These are phyloP conservation scores for Rhodotorula sp. DNA, from an alignment of 1,284 basidiomycete species.

Conservation along the genomic window DNA sequence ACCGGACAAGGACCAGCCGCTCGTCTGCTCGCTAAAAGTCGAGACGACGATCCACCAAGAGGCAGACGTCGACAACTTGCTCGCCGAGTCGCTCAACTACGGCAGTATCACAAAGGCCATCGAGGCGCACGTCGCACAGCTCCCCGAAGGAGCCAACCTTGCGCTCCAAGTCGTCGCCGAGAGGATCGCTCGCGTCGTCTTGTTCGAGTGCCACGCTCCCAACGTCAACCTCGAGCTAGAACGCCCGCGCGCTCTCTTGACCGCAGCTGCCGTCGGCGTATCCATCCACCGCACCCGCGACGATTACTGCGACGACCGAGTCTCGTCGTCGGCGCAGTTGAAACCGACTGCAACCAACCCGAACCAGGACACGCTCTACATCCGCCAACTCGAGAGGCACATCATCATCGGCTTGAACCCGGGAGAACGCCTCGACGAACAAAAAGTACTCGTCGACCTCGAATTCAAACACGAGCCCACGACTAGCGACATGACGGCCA, in stretches of 20 bases:
- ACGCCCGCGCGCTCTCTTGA: slow-evolving; percentile 30
- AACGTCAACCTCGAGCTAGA: slow-evolving; percentile 33
- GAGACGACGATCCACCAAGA: slow-evolving; percentile 53
- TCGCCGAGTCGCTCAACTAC: slow-evolving; percentile 54
- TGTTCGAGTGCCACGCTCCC: slow-evolving; percentile 34
- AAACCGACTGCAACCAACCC: not conserved
- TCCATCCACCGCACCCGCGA: slow-evolving; percentile 18
- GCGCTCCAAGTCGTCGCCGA: slow-evolving; percentile 37
- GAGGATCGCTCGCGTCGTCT: slow-evolving; percentile 25
- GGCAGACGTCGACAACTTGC: slow-evolving; percentile 31
- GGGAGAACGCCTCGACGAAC: slow-evolving; percentile 68
- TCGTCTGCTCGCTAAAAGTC: slow-evolving; percentile 61
- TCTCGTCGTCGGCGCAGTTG: not conserved
- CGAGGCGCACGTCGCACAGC: slow-evolving; percentile 29
- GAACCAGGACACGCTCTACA: slow-evolving; percentile 51
- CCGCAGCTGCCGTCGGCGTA: slow-evolving; percentile 33
- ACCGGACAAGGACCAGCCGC: slow-evolving; percentile 54
- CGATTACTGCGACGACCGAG: slow-evolving; percentile 17
- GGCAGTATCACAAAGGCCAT: slow-evolving; percentile 54
- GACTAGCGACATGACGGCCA: slow-evolving; percentile 34
- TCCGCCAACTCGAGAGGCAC: slow-evolving; percentile 51
- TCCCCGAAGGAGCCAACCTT: not conserved
- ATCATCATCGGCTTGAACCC: slow-evolving; percentile 71
- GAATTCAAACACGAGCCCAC: slow-evolving; percentile 49
- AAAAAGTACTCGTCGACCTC: slow-evolving; percentile 66